These are phyloP conservation scores for Chrysochromulina parva DNA, from an alignment of 78 protist genomes.

Conservation along the genomic window DNA sequence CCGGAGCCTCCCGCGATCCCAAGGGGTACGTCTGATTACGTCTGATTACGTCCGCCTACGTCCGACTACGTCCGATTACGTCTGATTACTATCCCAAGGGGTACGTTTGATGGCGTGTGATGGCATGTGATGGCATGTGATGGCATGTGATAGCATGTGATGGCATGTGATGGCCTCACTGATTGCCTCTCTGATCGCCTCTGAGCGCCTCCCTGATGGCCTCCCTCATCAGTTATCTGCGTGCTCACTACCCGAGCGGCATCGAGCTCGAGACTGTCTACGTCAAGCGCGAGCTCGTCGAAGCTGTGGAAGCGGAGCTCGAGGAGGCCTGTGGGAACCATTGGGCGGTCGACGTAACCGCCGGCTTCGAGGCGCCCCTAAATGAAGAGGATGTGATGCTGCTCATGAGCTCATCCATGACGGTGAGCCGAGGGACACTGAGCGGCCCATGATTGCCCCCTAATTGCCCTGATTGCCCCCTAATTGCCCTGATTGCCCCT, in stretches of 20 bases:
- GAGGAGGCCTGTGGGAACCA: neutral
- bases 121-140: too few relatives aligned
- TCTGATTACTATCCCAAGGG: too few relatives aligned
- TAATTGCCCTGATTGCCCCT: too few relatives aligned
- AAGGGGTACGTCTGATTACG: too few relatives aligned
- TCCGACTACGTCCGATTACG: neutral
- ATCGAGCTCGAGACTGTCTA: neutral
- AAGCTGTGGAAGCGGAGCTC: neutral
- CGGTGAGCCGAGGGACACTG: too few relatives aligned
- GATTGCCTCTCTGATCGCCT: too few relatives aligned
- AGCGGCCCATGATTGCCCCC: too few relatives aligned
- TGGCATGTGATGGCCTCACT: neutral
- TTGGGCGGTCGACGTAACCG: neutral
- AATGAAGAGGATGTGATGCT: neutral
- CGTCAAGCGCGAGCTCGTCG: neutral
- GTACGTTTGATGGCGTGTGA: too few relatives aligned
- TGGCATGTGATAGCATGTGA: too few relatives aligned
- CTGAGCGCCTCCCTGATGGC: neutral
- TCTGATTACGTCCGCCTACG: too few relatives aligned
- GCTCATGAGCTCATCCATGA: neutral
- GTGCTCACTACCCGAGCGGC: neutral
- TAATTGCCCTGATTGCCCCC: too few relatives aligned
- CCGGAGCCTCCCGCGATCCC: too few relatives aligned
- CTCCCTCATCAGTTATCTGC: neutral
- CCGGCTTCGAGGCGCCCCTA: neutral